Percentiles rank a stretch among this genome's conserved stretches.
phyloP scores from a whole-genome alignment of 2,329 filamentous ascomycete species.

The Stagonosporopsis chrysanthemi region DNA sequence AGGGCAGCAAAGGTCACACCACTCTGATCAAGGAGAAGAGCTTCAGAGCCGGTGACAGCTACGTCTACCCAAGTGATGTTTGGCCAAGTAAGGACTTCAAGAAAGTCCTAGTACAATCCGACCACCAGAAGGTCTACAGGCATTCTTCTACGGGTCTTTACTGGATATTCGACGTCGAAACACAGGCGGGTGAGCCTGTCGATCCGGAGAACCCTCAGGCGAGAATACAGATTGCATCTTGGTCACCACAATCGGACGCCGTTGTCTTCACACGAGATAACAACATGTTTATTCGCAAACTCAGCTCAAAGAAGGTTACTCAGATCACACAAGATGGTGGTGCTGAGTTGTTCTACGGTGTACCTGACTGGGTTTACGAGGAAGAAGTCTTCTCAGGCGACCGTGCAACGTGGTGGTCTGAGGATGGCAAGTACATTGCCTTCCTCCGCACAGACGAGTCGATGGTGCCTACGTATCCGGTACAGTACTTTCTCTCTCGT shows the following conservation, averaged over 20 bases:
- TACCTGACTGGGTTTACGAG: constrained; percentile 98
- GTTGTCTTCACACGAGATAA: constrained; percentile 91
- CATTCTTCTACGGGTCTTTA: constrained; percentile 88
- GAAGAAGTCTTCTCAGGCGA: constrained; percentile 82
- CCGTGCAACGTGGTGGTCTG: constrained; percentile 93
- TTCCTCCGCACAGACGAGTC: constrained; percentile 96
- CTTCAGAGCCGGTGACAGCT: constrained; percentile 67
- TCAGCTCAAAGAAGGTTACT: constrained; percentile 66
- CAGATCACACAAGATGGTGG: constrained; percentile 89
- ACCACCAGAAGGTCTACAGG: constrained; percentile 80
- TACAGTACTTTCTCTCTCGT: constrained; percentile 90
- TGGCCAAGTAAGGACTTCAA: constrained; percentile 84
- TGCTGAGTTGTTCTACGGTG: constrained; percentile 87
- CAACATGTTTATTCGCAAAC: constrained; percentile 82
- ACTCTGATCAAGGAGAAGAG: constrained; percentile 75
- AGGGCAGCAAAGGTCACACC: constrained; percentile 60
- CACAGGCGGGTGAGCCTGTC: constrained; percentile 78
- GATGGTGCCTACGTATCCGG: constrained; percentile 85
- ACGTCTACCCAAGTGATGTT: constrained; percentile 65
- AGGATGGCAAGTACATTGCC: constrained; percentile 85
- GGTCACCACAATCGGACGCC: constrained; percentile 87
- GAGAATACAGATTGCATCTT: constrained; percentile 82
- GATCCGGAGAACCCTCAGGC: constrained; percentile 71
- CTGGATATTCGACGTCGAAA: constrained; percentile 89
- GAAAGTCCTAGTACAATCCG: constrained; percentile 82